Base-by-base conservation (phyloP, 2,329 filamentous ascomycete species). In the Hypocrella siamensis region DNA sequence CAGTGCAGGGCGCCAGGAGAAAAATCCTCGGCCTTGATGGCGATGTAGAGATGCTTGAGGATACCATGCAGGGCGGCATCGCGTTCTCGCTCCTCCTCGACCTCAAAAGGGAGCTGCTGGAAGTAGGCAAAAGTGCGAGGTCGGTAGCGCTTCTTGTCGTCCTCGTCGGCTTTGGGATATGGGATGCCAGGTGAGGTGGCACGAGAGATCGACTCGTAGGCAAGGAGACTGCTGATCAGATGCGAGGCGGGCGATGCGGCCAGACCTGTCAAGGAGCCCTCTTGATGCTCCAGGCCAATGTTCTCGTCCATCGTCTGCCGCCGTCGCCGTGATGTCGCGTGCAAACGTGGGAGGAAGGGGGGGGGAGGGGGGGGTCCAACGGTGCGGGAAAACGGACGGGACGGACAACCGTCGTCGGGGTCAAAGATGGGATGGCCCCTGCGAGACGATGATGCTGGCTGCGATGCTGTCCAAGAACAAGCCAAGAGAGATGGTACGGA, bases 61-160 rank as follows among this genome's bases (percentile, higher is more conserved):
- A 94, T 96, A 51, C 85, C 83, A 28, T 79, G 68, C 29, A 98
- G 63, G 39, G 86, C 84, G 31, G 67, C 68, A 50, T 92, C 77
- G 40, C 86, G 73, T 56, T 85, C 71, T 21, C 65, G 53, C 40
- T 88, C 79, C 49, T 80, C 75, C 56, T 98, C 92, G 34, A 86
- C 78, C 35, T 75, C 60, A 51, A 96, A 98, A 22, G 92, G 92
- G 31, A 98, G 71, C 49, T 90, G 79, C 43, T 76, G 69, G 53
- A 86, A 84, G 63, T 98, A 98, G 38, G 83, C 84, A 53, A 90
- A 98, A 18, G 90, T 94, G 39, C 90, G 75, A 22, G 84, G 83
- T 31, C 88, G 77, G 51, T 85, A 81, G 41, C 80, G 66, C 52
- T 69, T 70, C 51, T 63, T 63, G 48, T 70, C 61, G 38, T 67